Conservation (phyloP, 1,284 basidiomycete genomes). For the Athelia sp. region DNA sequence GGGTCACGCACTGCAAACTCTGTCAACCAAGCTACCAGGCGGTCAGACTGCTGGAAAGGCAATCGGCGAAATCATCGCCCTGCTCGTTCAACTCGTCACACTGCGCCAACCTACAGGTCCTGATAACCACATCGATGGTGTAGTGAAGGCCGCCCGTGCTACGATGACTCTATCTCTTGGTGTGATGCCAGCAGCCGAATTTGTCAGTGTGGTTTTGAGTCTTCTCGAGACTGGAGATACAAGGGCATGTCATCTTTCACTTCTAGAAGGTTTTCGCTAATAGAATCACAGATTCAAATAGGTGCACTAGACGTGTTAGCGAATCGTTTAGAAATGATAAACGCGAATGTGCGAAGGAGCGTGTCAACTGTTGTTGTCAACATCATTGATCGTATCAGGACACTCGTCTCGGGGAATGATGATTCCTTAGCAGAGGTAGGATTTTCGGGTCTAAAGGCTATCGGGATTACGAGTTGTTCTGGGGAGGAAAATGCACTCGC, state of each 20-base stretch:
- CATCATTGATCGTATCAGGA: conserved; percentile 44
- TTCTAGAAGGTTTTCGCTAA: background rate
- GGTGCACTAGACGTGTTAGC: conserved; percentile 65
- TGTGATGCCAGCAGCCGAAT: conserved; percentile 65
- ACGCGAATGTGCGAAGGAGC: conserved; percentile 50
- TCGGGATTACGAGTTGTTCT: conserved; percentile 51
- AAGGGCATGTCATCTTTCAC: conserved; percentile 30
- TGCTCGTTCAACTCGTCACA: conserved; percentile 37
- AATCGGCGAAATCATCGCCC: conserved; percentile 37
- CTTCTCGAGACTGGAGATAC: conserved; percentile 50
- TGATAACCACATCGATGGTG: conserved; percentile 33
- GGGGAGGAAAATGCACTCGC: conserved; percentile 68
- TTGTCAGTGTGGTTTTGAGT: conserved; percentile 45
- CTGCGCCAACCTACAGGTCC: conserved; percentile 24
- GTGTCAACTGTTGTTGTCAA: conserved; percentile 43
- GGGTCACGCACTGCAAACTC: conserved; percentile 35
- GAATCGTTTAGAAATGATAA: conserved; percentile 60
- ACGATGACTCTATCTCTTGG: conserved; percentile 46
- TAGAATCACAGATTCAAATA: conserved; percentile 42
- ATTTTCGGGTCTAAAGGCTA: conserved; percentile 54
- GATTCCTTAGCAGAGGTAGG: conserved; percentile 36
- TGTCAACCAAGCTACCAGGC: conserved; percentile 14
- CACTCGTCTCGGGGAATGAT: conserved; percentile 40
- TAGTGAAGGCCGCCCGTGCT: conserved; percentile 42
- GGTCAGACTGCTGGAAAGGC: conserved; percentile 14